Base-by-base conservation (phyloP, 805 yeast genomes). In the Dipodascopsis uninucleata region DNA sequence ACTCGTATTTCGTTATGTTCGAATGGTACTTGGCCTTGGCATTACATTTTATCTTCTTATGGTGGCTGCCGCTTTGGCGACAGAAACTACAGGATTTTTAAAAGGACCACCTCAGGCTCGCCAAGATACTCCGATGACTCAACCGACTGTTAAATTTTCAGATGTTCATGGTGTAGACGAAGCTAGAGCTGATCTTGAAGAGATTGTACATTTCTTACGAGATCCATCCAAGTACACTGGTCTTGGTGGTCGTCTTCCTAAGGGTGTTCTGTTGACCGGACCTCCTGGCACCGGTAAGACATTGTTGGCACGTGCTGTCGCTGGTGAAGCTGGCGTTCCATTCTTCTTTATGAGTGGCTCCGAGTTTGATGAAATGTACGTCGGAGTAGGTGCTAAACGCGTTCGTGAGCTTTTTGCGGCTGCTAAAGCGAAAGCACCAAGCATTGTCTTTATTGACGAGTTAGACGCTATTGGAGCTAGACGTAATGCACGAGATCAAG, bases 231-330 rank as follows among this genome's bases (percentile, higher is more conserved):
- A 86, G 65, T 93, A 88, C 69, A 94, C 97, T 39, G 95, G 95
- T 1, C 75, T 93, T 39, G 99, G 99, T 56, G 99, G 98, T 40
- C 89, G 89, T 66, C 74, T 93, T 59, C 97, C 98, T 47, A 93
- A 90, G 65, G 99, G 99, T 72, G 95, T 93, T 5, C 71, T 93
- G 47, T 72, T 90, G 54, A 93, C 97, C 9, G 98, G 98, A 36
- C 98, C 98, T 29, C 98, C 98, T 32, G 98, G 98, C 68, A 90
- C 98, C 4, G 98, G 98, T 77, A 90, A 93, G 65, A 93, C 98
- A 1, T 72, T 90, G 56, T 76, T 93, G 53, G 97, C 97, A 0
- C 79, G 97, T 59, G 97, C 98, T 23, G 94, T 96, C 24, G 98
- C 98, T 5, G 97, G 97, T 53, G 97, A 90, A 68, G 97, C 98